Conservation (phyloP, 352 stramenopile genomes). For the Pythium utonaiense region DNA sequence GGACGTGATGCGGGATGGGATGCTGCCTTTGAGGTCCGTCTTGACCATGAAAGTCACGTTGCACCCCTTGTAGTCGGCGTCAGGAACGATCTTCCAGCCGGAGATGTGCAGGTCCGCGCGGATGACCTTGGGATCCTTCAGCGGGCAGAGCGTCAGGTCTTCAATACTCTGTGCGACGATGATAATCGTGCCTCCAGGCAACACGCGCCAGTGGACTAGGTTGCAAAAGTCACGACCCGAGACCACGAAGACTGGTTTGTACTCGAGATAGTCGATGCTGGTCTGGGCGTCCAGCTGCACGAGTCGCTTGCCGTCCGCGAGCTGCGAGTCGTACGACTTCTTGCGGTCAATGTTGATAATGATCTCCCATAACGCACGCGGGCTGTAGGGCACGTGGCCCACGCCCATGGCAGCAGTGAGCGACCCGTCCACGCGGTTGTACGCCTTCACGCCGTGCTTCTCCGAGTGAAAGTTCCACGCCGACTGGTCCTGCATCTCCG, state of each 20-base stretch:
- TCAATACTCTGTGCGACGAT: constrained; percentile 68
- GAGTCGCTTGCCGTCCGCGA: constrained; percentile 41
- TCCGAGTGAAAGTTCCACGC: constrained; percentile 69
- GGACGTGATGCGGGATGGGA: constrained; percentile 56
- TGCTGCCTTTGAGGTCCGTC: constrained; percentile 67
- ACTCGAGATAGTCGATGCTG: constrained; percentile 67
- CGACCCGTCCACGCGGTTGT: constrained; percentile 61
- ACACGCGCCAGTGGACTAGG: constrained; percentile 63
- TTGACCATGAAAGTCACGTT: constrained; percentile 70
- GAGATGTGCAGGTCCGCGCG: constrained; percentile 61
- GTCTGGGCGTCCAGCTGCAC: constrained; percentile 54
- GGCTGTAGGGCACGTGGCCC: constrained; percentile 48
- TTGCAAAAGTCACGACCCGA: constrained; percentile 72
- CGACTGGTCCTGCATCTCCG: constrained; percentile 47
- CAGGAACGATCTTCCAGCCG: constrained; percentile 65
- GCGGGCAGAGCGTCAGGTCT: constrained; percentile 44
- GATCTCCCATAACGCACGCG: constrained; percentile 48
- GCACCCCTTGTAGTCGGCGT: constrained; percentile 48
- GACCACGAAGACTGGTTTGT: constrained; percentile 76
- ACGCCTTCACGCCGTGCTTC: constrained; percentile 66
- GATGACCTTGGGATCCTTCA: constrained; percentile 69
- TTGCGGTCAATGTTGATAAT: constrained; percentile 46
- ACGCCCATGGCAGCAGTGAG: constrained; percentile 57
- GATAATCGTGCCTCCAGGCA: constrained; percentile 60
- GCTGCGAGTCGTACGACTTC: constrained; percentile 53